Conservation (phyloP, 2,329 filamentous ascomycete species). For the Trematosphaeria pertusa region DNA sequence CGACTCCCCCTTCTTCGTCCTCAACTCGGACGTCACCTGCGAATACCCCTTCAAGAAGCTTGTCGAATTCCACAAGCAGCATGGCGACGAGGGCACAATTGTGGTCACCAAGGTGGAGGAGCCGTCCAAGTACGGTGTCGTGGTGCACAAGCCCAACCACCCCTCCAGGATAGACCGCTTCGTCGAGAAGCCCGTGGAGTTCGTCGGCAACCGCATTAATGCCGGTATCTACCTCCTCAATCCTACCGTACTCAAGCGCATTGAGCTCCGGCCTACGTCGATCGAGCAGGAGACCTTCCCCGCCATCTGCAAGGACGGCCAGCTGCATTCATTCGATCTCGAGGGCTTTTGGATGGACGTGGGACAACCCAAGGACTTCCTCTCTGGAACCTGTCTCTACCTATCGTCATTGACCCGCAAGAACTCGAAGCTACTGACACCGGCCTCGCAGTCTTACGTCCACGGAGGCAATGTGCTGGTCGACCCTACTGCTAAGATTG, state of each 20-base stretch:
- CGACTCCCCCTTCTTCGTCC: slow-evolving; percentile 93
- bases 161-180: slow-evolving; percentile 94
- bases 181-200: slow-evolving; percentile 98
- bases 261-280: slow-evolving; percentile 93
- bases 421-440: slow-evolving; percentile 81
- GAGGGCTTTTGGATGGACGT: slow-evolving; percentile 99
- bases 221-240: slow-evolving; percentile 98
- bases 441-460: slow-evolving; percentile 78
- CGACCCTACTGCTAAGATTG: slow-evolving; percentile 92
- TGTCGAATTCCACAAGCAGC: slow-evolving; percentile 87
- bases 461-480: slow-evolving; percentile 96
- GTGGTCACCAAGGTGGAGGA: slow-evolving; percentile 99
- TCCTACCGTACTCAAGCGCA: slow-evolving; percentile 86
- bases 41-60: slow-evolving; percentile 94
- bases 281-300: slow-evolving; percentile 99
- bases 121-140: slow-evolving; percentile 97
- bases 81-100: slow-evolving; percentile 96
- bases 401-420: slow-evolving; percentile 92
- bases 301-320: slow-evolving; percentile 84
- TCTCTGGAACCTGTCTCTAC: slow-evolving; percentile 94
- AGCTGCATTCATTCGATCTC: slow-evolving; percentile 94
- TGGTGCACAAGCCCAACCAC: slow-evolving; percentile 95
- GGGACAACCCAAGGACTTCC: slow-evolving; percentile 97
- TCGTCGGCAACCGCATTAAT: slow-evolving; percentile 98
- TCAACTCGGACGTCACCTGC: slow-evolving; percentile 98